These are phyloP conservation scores for Ceratocystis destructans DNA, from an alignment of 2,329 filamentous ascomycete species.

Conservation along the genomic window DNA sequence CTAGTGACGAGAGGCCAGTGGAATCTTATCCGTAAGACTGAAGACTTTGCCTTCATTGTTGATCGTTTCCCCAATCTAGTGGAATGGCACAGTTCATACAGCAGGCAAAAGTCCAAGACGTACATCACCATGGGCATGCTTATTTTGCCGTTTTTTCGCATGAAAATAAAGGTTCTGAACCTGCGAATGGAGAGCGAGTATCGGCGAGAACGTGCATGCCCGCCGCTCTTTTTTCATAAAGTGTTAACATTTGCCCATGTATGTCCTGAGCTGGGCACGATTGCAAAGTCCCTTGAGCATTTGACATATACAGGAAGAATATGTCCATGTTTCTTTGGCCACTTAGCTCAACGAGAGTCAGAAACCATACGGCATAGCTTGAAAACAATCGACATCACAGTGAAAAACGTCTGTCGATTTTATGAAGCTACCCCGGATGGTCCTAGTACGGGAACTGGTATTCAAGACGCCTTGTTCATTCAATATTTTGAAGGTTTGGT, in stretches of 20 bases:
- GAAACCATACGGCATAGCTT: background rate
- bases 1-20: slow-evolving; percentile 63
- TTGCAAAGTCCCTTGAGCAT: slow-evolving; percentile 49
- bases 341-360: slow-evolving; percentile 29
- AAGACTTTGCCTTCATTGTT: slow-evolving; percentile 50
- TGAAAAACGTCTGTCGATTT: slow-evolving; percentile 57
- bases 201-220: slow-evolving; percentile 47
- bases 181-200: slow-evolving; percentile 61
- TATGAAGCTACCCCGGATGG: slow-evolving; percentile 25
- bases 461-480: slow-evolving; percentile 60
- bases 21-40: slow-evolving; percentile 54
- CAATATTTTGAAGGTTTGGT: slow-evolving; percentile 56
- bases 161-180: slow-evolving; percentile 47
- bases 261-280: slow-evolving; percentile 47
- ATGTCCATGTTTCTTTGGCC: slow-evolving; percentile 54
- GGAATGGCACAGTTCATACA: slow-evolving; percentile 50
- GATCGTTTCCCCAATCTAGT: slow-evolving; percentile 50
- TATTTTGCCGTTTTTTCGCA: slow-evolving; percentile 45
- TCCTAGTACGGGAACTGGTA: slow-evolving; percentile 52
- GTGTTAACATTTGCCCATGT: slow-evolving; percentile 48
- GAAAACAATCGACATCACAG: slow-evolving; percentile 54
- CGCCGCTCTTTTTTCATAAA: slow-evolving; percentile 49
- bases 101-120: slow-evolving; percentile 60
- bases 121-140: slow-evolving; percentile 52
- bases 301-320: slow-evolving; percentile 59